Evolutionary conservation across 2,329 filamentous ascomycete genomes (phyloP).

Genomic region (Byssoonygena ceratinophila): DNA sequence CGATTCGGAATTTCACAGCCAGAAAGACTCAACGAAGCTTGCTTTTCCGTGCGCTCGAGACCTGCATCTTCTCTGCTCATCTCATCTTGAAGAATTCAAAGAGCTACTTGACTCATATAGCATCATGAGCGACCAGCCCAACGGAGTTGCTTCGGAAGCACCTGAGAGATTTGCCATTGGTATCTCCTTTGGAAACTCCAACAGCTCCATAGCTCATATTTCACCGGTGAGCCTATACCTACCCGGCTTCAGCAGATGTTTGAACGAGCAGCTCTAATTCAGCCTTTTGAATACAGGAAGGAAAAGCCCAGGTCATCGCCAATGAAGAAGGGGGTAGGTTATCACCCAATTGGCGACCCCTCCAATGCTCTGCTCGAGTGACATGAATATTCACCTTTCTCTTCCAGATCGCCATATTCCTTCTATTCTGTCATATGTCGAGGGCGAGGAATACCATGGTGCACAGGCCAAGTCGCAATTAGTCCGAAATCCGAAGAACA

Average conservation of each 20-base stretch:
- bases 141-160: constrained; percentile 38
- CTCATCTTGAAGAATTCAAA: background rate
- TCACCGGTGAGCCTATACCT: constrained; percentile 40
- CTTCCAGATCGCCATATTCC: constrained; percentile 84
- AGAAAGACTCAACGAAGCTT: background rate
- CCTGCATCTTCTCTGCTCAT: background rate
- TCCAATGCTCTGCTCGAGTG: constrained; percentile 1
- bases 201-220: constrained; percentile 92
- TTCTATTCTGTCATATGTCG: constrained; percentile 83
- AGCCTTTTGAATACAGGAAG: constrained; percentile 49
- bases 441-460: constrained; percentile 93
- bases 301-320: constrained; percentile 94
- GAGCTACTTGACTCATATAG: background rate
- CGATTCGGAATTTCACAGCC: background rate
- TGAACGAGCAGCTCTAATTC: background rate
- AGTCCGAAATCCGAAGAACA: constrained; percentile 84
- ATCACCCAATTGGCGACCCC: background rate
- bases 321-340: constrained; percentile 89
- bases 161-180: constrained; percentile 64
- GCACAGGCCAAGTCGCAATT: constrained; percentile 91
- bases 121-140: constrained; percentile 44
- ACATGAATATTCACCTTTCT: background rate
- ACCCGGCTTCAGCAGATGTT: background rate
- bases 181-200: constrained; percentile 95
- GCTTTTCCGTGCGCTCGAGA: background rate